Percentiles rank a stretch among this genome's conserved stretches.
Conservation (phyloP, 2,329 filamentous ascomycete genomes). For the Diatrype stigma region DNA sequence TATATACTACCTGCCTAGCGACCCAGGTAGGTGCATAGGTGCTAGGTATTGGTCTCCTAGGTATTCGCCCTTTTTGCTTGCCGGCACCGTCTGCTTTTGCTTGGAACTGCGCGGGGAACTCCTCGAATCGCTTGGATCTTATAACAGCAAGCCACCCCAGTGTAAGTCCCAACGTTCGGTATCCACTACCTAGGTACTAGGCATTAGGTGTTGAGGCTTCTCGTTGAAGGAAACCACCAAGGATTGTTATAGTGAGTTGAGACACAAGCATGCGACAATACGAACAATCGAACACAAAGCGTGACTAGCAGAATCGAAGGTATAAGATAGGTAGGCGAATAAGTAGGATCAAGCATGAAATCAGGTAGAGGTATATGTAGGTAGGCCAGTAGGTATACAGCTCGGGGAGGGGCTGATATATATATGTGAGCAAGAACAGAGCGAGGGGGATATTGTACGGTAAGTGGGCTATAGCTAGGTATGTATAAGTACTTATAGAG, state of each 20-base stretch:
- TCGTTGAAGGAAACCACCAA: neutral
- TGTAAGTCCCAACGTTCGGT: no score
- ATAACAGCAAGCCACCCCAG: neutral
- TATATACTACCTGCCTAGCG: no score
- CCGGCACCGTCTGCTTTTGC: conserved; percentile 1
- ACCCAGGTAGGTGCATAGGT: no score
- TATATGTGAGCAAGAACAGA: no score
- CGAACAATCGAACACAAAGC: neutral
- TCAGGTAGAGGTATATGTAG: no score
- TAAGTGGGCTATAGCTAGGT: neutral
- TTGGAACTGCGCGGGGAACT: conserved; percentile 1
- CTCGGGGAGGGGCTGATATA: no score
- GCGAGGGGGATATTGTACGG: no score
- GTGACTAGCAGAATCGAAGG: neutral
- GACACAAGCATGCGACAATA: neutral
- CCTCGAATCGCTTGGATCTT: neutral
- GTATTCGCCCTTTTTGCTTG: neutral
- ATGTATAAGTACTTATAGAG: no score
- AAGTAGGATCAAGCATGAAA: neutral
- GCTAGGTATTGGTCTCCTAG: no score
- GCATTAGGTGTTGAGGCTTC: no score
- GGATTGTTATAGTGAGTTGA: neutral
- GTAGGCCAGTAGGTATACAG: neutral
- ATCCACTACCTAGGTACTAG: no score
- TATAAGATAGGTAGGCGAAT: no score